Evolutionary conservation across 352 stramenopile species (phyloP).

Genomic region (Pythium aquatile): DNA sequence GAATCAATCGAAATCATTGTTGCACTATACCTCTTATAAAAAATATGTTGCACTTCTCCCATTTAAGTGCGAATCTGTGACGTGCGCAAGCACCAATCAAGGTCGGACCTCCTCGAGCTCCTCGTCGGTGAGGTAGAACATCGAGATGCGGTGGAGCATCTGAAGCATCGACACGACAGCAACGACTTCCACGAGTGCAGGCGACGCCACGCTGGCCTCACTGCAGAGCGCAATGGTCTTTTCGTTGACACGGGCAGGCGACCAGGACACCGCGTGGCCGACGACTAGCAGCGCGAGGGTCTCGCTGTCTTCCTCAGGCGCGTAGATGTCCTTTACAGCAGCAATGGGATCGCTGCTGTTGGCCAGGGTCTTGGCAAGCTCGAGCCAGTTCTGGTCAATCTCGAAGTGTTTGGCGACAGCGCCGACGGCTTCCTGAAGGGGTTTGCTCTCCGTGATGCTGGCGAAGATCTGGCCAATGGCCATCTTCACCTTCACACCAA

Average conservation of each 20-base stretch:
- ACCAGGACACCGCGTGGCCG: conserved; percentile 21
- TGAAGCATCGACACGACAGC: conserved; percentile 23
- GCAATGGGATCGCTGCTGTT: conserved; percentile 11
- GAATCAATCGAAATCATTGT: background rate
- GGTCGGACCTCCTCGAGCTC: background rate
- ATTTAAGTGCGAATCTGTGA: conserved; percentile 13
- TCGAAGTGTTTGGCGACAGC: conserved; percentile 18
- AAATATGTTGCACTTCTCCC: conserved; percentile 11
- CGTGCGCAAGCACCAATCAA: conserved; percentile 9
- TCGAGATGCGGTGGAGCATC: conserved; percentile 28
- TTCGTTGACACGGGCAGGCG: conserved; percentile 20
- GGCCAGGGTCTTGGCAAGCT: conserved; percentile 11
- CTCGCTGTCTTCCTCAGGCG: conserved; percentile 8
- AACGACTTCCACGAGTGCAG: conserved; percentile 23
- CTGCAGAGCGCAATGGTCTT: conserved; percentile 11
- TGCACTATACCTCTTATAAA: background rate
- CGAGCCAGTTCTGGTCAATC: conserved; percentile 2
- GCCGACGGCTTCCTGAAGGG: conserved; percentile 12
- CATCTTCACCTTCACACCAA: conserved; percentile 22
- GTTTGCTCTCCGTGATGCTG: conserved; percentile 20
- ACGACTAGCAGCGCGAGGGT: conserved; percentile 20
- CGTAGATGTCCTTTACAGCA: conserved; percentile 6
- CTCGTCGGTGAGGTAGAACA: conserved; percentile 21
- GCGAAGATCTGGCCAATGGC: conserved; percentile 21
- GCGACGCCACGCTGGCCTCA: conserved; percentile 8